Evolutionary conservation across 2,329 filamentous ascomycete species (phyloP).

Genomic region (Erysiphe pulchra): DNA sequence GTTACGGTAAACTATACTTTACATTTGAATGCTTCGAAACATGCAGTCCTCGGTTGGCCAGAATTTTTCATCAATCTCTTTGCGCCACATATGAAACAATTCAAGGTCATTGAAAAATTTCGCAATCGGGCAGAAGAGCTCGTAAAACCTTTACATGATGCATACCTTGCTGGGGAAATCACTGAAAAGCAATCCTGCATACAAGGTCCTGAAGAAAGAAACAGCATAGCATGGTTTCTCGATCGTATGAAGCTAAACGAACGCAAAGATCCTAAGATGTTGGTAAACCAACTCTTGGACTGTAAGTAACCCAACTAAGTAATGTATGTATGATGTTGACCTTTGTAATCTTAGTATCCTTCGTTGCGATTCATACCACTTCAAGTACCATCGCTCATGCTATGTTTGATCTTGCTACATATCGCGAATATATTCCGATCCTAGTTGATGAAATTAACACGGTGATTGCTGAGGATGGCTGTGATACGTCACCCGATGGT

Average conservation of each 20-base stretch:
- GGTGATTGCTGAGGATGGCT: background rate
- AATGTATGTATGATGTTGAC: no score
- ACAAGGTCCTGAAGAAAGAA: background rate
- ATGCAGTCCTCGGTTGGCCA: background rate
- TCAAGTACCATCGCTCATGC: conserved; percentile 20
- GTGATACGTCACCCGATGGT: background rate
- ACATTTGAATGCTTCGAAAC: background rate
- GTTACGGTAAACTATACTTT: background rate
- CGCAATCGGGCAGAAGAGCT: background rate
- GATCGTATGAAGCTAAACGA: background rate
- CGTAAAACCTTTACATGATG: background rate
- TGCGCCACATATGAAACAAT: background rate
- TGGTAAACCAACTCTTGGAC: background rate
- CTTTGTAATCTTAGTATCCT: conserved; percentile 12
- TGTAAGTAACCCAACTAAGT: background rate
- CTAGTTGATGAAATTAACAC: background rate
- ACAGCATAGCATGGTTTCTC: background rate
- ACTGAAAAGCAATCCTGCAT: background rate
- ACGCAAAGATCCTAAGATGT: background rate
- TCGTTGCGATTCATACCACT: conserved; percentile 25
- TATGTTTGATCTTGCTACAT: conserved; percentile 23
- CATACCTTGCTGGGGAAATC: background rate
- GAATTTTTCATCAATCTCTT: background rate
- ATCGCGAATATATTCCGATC: conserved; percentile 18
- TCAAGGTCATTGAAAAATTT: background rate